Base-by-base conservation (phyloP, 1,284 basidiomycete genomes). In the Papiliotrema laurentii region DNA sequence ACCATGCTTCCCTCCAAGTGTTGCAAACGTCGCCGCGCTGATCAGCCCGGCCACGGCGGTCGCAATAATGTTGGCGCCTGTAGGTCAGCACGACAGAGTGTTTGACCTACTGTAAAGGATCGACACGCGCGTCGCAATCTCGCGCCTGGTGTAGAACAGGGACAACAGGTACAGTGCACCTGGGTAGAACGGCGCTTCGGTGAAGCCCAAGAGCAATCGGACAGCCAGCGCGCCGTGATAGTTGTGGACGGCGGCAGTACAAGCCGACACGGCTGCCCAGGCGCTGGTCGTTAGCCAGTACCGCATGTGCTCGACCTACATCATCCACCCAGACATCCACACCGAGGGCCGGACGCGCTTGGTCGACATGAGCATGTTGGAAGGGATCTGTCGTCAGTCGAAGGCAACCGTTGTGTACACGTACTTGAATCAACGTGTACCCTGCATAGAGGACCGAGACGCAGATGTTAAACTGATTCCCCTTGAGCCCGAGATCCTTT, bases 91-190 rank as follows among this genome's bases (percentile, higher is more conserved):
- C 4, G 19, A 18, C 10, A 19, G 43, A 21, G 4, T 4, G 13
- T 10, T 4, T 24, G 16, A 44, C 43, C 22, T 25, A 44, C 43
- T 28, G 27, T 27, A 42, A 24, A 42, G 2, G 61, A 63, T 49
- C 68, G 73, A 13, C 72, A 68, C 68, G 19, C 72, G 56, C 3
- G 61, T 55, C 0, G 63, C 68, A 35, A 74, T 60, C 49, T 73
- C 68, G 26, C 63, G 66, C 19, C 69, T 64, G 2, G 63, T 66
- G 52, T 74, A 74, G 44, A 68, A 71, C 22, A 54, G 59, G 3
- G 67, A 70, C 14, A 75, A 46, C 33, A 73, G 49, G 37, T 69
- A 66, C 7, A 75, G 45, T 0, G 70, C 70, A 4, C 69, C 71
- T 9, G 64, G 50, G 31, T 51, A 52, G 47, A 47, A 55, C 36